Conservation (phyloP, 176 grass and related monocot species). For the Oryza meyeriana region DNA sequence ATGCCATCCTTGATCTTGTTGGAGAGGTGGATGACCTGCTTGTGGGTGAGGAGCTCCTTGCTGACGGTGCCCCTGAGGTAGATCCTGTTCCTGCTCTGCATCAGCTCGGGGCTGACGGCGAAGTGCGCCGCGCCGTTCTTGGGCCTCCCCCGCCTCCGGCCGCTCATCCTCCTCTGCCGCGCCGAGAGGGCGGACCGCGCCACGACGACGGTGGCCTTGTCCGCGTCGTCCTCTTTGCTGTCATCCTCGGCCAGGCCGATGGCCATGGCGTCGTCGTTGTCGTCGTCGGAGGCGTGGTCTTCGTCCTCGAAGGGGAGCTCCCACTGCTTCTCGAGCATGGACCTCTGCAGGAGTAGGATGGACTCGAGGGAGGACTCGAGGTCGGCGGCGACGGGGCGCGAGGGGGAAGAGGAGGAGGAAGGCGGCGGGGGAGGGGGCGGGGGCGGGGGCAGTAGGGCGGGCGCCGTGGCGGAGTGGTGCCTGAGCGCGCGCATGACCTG, state of each 20-base stretch:
- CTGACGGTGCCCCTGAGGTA: constrained; percentile 75
- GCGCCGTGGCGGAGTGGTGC: constrained; percentile 34
- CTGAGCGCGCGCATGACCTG: constrained; percentile 75
- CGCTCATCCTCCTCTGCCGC: constrained; percentile 66
- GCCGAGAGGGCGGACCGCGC: constrained; percentile 62
- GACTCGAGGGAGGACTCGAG: constrained; percentile 68
- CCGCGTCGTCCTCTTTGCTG: neutral
- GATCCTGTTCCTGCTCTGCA: constrained; percentile 56
- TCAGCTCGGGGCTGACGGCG: constrained; percentile 72
- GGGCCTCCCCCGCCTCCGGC: constrained; percentile 30
- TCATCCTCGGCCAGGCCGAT: constrained; percentile 6
- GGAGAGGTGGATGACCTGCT: constrained; percentile 83
- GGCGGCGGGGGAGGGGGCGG: neutral
- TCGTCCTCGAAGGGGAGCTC: constrained; percentile 78
- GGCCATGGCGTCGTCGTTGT: neutral
- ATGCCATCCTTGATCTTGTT: constrained; percentile 94
- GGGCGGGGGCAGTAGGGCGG: constrained; percentile 29
- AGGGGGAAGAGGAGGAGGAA: neutral
- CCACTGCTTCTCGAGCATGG: constrained; percentile 98
- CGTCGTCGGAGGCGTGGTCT: constrained; percentile 1
- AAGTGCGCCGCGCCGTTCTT: constrained; percentile 31
- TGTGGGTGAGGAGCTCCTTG: constrained; percentile 82
- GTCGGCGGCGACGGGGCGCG: neutral
- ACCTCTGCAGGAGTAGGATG: constrained; percentile 77
- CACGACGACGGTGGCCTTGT: constrained; percentile 28